These are phyloP conservation scores for Podaxis sp. DNA, from an alignment of 768 basidiomycete genomes.

Conservation along the genomic window DNA sequence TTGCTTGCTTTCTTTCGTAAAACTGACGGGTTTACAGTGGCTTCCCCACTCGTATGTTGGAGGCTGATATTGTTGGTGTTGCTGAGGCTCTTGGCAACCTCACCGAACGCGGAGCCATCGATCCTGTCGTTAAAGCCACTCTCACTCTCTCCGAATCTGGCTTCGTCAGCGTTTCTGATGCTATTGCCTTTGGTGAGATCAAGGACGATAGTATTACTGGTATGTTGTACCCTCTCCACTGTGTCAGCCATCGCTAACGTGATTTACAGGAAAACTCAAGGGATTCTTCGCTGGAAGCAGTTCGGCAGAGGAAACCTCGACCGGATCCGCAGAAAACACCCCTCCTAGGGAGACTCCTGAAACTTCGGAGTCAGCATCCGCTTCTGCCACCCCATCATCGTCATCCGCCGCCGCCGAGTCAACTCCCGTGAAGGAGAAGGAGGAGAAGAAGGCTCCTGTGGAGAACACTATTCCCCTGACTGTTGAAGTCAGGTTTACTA, in stretches of 20 bases:
- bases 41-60: slow-evolving; percentile 72
- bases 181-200: slow-evolving; percentile 75
- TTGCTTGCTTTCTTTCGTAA: background rate
- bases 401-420: slow-evolving; percentile 35
- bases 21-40: slow-evolving; percentile 41
- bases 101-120: slow-evolving; percentile 75
- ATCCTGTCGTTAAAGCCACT: slow-evolving; percentile 86
- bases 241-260: background rate
- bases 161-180: slow-evolving; percentile 78
- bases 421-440: slow-evolving; percentile 36
- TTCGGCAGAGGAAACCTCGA: slow-evolving; percentile 37
- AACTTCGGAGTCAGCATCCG: slow-evolving; percentile 26
- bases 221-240: slow-evolving; percentile 28
- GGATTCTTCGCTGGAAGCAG: slow-evolving; percentile 73
- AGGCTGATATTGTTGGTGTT: slow-evolving; percentile 72
- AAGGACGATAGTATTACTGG: slow-evolving; percentile 80
- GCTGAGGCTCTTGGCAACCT: slow-evolving; percentile 78
- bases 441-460: slow-evolving; percentile 36
- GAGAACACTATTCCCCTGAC: slow-evolving; percentile 70
- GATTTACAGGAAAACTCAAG: slow-evolving; percentile 73
- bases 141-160: slow-evolving; percentile 84
- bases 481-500: slow-evolving; percentile 60
- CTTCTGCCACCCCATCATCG: slow-evolving; percentile 32
- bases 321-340: slow-evolving; percentile 40
- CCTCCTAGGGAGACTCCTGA: slow-evolving; percentile 39